phyloP scores from a whole-genome alignment of 805 yeast species.

The Barnettozyma pratensis region DNA sequence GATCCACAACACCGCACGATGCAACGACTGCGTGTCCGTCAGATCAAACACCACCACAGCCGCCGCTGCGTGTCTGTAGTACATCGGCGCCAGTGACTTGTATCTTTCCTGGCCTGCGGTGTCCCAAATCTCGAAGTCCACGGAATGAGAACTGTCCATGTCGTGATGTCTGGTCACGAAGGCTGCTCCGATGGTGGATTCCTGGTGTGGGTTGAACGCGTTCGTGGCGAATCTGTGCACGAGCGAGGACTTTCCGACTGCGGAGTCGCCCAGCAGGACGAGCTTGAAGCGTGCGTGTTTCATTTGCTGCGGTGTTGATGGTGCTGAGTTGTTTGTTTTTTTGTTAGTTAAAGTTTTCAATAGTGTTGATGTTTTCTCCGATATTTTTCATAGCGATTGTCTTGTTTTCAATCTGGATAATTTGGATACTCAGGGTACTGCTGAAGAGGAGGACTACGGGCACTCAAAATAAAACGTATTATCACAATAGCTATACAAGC shows the following conservation, averaged over 20 bases:
- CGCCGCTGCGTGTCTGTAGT: slow-evolving; percentile 72
- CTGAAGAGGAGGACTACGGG: too few relatives aligned
- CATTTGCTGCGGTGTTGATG: neutral
- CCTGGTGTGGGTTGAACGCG: slow-evolving; percentile 66
- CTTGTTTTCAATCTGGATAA: too few relatives aligned
- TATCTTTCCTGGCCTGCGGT: slow-evolving; percentile 85
- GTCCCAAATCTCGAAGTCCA: slow-evolving; percentile 81
- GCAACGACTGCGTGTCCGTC: slow-evolving; percentile 63
- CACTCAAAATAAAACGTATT: too few relatives aligned
- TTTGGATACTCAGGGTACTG: too few relatives aligned
- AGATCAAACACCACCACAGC: slow-evolving; percentile 89
- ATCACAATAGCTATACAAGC: too few relatives aligned
- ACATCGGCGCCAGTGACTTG: slow-evolving; percentile 76
- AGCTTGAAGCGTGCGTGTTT: slow-evolving; percentile 4
- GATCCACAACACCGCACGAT: slow-evolving; percentile 85
- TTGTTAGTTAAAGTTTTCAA: too few relatives aligned
- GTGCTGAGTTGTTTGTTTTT: too few relatives aligned
- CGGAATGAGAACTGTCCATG: slow-evolving; percentile 45
- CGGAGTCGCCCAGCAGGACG: slow-evolving; percentile 56
- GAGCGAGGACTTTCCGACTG: slow-evolving; percentile 64
- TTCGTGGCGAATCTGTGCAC: slow-evolving; percentile 70
- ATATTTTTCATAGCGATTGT: too few relatives aligned
- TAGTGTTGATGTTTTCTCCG: too few relatives aligned
- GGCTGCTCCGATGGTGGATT: slow-evolving; percentile 84
- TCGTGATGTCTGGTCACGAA: slow-evolving; percentile 66